Percentiles rank a stretch among this genome's conserved stretches.
Conservation (phyloP, 495 filamentous ascomycete species). For the Bombardia bombarda region DNA sequence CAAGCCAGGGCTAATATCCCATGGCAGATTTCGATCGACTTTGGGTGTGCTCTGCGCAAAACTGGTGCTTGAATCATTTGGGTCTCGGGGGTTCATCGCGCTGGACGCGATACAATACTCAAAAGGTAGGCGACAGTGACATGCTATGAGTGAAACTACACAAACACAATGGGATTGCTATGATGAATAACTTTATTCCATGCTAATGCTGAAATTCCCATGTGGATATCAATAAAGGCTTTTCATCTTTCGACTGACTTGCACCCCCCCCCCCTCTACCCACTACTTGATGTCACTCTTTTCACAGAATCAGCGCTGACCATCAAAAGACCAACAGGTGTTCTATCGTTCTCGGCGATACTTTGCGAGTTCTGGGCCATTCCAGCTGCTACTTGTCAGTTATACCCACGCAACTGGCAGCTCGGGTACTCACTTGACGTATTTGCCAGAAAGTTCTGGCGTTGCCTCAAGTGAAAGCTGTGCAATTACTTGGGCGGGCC, state of each 20-base stretch:
- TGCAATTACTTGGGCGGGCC: constrained; percentile 81
- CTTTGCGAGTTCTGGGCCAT: constrained; percentile 51
- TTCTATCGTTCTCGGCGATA: constrained; percentile 46
- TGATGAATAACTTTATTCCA: constrained; percentile 57
- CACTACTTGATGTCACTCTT: neutral
- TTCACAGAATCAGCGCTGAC: constrained; percentile 11
- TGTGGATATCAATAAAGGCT: constrained; percentile 72
- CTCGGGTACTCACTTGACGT: constrained; percentile 48
- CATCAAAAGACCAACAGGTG: neutral
- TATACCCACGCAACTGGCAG: neutral
- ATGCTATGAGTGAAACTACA: constrained; percentile 5
- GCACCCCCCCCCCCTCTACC: constrained; percentile 3
- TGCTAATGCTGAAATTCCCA: constrained; percentile 79
- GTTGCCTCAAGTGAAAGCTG: constrained; percentile 53
- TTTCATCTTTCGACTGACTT: constrained; percentile 97
- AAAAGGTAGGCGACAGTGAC: constrained; percentile 20
- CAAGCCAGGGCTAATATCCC: neutral
- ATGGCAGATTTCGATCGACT: neutral
- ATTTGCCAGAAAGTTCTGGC: constrained; percentile 63
- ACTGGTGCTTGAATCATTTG: too few species aligned
- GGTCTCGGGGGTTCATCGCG: too few species aligned
- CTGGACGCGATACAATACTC: too few species aligned
- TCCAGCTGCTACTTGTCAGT: constrained; percentile 59
- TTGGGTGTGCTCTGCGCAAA: too few species aligned
- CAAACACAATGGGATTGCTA: constrained; percentile 6